Evolutionary conservation across 108 stramenopile species (phyloP).

Genomic region (Cyclostephanos tholiformis): DNA sequence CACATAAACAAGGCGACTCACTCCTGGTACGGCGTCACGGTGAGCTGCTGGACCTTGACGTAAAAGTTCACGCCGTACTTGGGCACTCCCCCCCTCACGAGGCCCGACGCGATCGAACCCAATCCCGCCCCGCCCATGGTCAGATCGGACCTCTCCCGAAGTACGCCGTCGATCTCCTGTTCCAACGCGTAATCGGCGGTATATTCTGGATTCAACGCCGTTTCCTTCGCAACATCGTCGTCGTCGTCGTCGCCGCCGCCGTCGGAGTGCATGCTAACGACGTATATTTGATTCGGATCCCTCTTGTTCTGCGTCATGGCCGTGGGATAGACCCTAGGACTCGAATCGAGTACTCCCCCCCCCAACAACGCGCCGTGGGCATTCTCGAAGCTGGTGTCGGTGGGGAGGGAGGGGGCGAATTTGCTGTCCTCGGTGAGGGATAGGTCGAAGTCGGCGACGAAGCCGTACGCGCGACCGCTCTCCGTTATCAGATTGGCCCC

Average conservation of each 20-base stretch:
- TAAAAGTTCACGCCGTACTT: slow-evolving; percentile 41
- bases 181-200: slow-evolving; percentile 11
- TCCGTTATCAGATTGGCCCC: background rate
- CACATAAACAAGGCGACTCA: too few species aligned
- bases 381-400: slow-evolving; percentile 8
- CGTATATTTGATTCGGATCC: slow-evolving; percentile 43
- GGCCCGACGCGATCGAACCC: background rate
- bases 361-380: slow-evolving; percentile 41
- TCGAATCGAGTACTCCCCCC: slow-evolving; percentile 42
- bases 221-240: background rate
- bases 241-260: background rate
- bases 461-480: slow-evolving; percentile 41
- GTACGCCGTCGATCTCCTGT: slow-evolving; percentile 29
- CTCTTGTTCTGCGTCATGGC: slow-evolving; percentile 38
- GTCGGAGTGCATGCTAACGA: slow-evolving; percentile 47
- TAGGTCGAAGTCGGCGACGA: slow-evolving; percentile 37
- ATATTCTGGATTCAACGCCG: slow-evolving; percentile 42
- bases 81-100: slow-evolving; percentile 30
- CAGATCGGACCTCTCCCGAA: slow-evolving; percentile 38
- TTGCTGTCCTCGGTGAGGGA: slow-evolving; percentile 17
- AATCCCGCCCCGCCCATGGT: slow-evolving; percentile 45
- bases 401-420: slow-evolving; percentile 1
- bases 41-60: slow-evolving; percentile 45
- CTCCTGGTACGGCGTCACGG: slow-evolving; percentile 26
- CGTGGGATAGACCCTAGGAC: slow-evolving; percentile 42